Evolutionary conservation across 2,329 filamentous ascomycete species (phyloP), one percentile per base, ranked within the genome.

Genomic region (Trichoderma sp.): DNA sequence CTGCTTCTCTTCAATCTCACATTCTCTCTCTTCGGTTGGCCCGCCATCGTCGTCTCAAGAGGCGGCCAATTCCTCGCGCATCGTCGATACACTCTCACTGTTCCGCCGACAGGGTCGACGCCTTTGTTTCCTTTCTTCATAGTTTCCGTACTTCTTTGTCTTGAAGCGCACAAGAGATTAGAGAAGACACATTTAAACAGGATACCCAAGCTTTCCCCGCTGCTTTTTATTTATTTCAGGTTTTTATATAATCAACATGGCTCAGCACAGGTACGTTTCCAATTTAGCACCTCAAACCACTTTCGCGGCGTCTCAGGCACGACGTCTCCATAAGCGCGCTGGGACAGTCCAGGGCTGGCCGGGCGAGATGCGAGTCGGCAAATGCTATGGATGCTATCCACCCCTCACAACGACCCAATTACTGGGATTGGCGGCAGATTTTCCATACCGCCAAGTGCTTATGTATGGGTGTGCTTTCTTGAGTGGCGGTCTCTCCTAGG

Each of bases 251-350:
- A 75, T 76, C 73, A 76, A 74, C 58, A 81, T 81, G 80, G 79
- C 80, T 74, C 79, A 81, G 75, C 80, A 81, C 69, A 78, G 79
- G 74, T 76, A 76, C 57, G 74, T 75, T 70, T 57, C 39, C 43
- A 32, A 47, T 15, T 32, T 47, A 47, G 69, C 60, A 70, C 43
- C 57, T 63, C 68, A 24, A 43, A 43, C 15, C 39, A 43, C 39
- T 43, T 64, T 21, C 32, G 68, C 60, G 36, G 34, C 60, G 43
- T 70, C 68, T 34, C 47, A 47, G 53, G 60, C 47, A 28, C 53
- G 60, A 53, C n/a, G 57, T 61, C 66, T 64, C 68, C 68, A 63
- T 70, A 63, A 64, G 47, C 68, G 57, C 60, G 68, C 58, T 57
- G 68, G 66, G 57, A 51, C 68, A 32, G 68, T 61, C 60, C 47